Percentiles rank a stretch among this genome's conserved stretches.
Evolutionary conservation across 768 basidiomycete genomes (phyloP).

Genomic region (Suillus fuscotomentosus): DNA sequence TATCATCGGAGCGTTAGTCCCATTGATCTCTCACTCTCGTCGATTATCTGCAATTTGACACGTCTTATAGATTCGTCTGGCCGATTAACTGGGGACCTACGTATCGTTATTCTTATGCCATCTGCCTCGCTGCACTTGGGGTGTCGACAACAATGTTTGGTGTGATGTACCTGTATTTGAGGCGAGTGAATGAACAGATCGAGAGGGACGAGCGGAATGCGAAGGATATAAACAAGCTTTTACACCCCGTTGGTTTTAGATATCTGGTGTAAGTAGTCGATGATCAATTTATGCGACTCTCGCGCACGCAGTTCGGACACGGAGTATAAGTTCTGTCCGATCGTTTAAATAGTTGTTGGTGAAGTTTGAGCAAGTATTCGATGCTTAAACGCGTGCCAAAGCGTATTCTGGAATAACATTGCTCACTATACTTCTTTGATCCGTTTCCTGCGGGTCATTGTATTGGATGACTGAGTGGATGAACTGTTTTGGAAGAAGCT

Average conservation of each 20-base stretch:
- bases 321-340: slow-evolving; percentile 48
- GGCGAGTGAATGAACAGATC: slow-evolving; percentile 34
- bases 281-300: background rate
- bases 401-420: slow-evolving; percentile 1
- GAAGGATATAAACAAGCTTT: background rate
- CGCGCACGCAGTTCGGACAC: background rate
- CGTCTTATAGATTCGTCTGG: slow-evolving; percentile 39
- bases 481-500: slow-evolving; percentile 82
- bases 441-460: slow-evolving; percentile 49
- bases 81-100: slow-evolving; percentile 63
- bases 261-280: background rate
- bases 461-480: slow-evolving; percentile 19
- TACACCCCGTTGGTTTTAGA: background rate
- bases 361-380: slow-evolving; percentile 70
- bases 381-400: slow-evolving; percentile 44
- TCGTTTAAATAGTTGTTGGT: slow-evolving; percentile 77
- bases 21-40: background rate
- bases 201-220: slow-evolving; percentile 31
- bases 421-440: slow-evolving; percentile 86
- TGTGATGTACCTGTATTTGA: slow-evolving; percentile 41
- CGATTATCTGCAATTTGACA: background rate
- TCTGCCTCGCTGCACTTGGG: slow-evolving; percentile 60
- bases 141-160: slow-evolving; percentile 47
- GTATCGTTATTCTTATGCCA: slow-evolving; percentile 64
- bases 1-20: slow-evolving; percentile 68